A percentile compares a stretch with the other conserved stretches of the same genome.
These are phyloP conservation scores for Penicillium digitatum DNA, from an alignment of 2,329 filamentous ascomycete species.

Conservation along the genomic window DNA sequence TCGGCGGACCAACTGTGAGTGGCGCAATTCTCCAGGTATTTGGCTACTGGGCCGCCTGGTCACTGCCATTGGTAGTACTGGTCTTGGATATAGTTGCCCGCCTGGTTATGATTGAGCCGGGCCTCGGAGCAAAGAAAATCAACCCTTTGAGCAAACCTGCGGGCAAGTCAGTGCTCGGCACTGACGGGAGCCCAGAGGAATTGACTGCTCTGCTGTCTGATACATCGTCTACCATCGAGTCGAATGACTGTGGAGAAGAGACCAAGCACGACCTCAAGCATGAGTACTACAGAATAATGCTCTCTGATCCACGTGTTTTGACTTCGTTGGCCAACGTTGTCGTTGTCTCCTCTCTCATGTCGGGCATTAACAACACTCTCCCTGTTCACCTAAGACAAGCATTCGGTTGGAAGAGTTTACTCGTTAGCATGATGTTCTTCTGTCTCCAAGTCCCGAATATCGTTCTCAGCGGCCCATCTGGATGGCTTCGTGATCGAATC, in stretches of 20 bases:
- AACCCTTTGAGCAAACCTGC: background rate
- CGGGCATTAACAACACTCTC: constrained; percentile 53
- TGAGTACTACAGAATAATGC: constrained; percentile 38
- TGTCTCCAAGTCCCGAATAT: constrained; percentile 55
- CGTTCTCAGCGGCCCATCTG: constrained; percentile 57
- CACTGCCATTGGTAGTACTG: constrained; percentile 26
- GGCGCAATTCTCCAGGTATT: constrained; percentile 27
- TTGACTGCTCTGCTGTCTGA: constrained; percentile 2
- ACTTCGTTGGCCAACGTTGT: constrained; percentile 42
- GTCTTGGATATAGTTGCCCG: constrained; percentile 28
- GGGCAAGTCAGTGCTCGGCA: background rate
- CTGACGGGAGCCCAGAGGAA: background rate
- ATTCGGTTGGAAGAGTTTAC: constrained; percentile 55
- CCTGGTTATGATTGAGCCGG: constrained; percentile 28
- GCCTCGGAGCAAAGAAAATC: background rate
- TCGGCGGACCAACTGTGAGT: constrained; percentile 29
- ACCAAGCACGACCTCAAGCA: background rate
- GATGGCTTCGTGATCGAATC: constrained; percentile 39
- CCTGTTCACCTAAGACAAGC: constrained; percentile 52
- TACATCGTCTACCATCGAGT: background rate
- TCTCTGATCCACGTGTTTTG: constrained; percentile 42
- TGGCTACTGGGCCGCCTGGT: constrained; percentile 35
- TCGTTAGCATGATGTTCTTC: constrained; percentile 55
- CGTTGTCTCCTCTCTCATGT: constrained; percentile 49
- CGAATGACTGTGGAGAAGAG: background rate